Evolutionary conservation across 148 eudicot species (phyloP).

Genomic region (Vaccinium myrtillus): DNA sequence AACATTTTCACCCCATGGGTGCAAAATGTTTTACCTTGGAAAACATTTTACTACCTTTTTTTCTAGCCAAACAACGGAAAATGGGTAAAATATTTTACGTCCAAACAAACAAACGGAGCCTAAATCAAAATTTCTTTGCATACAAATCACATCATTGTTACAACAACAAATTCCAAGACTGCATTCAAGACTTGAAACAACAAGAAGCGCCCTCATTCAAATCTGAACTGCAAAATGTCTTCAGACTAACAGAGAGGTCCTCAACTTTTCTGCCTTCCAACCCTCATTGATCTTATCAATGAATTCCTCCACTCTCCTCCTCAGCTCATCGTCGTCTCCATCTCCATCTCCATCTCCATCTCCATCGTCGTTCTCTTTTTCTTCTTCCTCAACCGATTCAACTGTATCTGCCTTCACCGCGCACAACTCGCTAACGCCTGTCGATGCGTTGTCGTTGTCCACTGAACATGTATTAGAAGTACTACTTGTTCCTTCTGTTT

Average conservation of each 20-base stretch:
- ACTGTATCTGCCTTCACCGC: background rate
- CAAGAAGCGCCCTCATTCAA: background rate
- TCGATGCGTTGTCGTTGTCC: background rate
- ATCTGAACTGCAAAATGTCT: background rate
- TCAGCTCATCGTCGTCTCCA: constrained; percentile 49
- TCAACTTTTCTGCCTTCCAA: constrained; percentile 65
- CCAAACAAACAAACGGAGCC: no score
- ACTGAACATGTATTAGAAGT: background rate
- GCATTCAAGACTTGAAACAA: background rate
- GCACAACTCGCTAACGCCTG: background rate
- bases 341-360: no score
- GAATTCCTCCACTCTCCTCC: constrained; percentile 61
- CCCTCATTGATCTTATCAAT: constrained; percentile 53
- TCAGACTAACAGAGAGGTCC: constrained; percentile 3
- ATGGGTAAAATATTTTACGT: no score
- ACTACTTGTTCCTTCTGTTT: background rate
- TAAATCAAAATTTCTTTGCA: background rate
- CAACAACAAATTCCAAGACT: background rate
- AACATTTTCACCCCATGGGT: no score
- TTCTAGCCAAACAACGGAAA: no score
- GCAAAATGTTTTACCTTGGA: no score
- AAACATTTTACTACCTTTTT: no score
- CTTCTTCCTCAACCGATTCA: background rate
- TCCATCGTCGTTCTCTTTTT: background rate
- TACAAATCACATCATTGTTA: background rate